These are phyloP conservation scores for Aristolochia fimbriata DNA, from an alignment of 164 flowering plant species.

Conservation along the genomic window DNA sequence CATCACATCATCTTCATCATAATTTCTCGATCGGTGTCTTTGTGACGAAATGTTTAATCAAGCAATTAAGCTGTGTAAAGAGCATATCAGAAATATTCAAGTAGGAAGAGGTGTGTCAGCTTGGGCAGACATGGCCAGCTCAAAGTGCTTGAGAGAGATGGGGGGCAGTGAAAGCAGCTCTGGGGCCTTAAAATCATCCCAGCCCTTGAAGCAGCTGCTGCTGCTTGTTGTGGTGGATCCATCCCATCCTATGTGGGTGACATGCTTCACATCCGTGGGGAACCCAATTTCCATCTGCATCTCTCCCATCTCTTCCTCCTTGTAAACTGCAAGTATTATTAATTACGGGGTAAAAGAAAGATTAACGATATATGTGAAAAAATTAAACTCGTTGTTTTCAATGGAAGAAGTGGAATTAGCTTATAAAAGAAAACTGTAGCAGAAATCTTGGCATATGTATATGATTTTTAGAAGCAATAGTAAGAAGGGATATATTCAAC, in stretches of 20 bases:
- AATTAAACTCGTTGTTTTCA: not conserved
- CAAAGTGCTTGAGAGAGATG: conserved; percentile 10
- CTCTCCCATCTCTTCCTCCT: conserved; percentile 36
- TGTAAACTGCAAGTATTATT: conserved; percentile 25
- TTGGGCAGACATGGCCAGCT: conserved; percentile 12
- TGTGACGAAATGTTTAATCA: too few species aligned
- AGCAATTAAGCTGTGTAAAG: not conserved
- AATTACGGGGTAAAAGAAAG: too few species aligned
- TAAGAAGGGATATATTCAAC: conserved; percentile 2
- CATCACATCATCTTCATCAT: too few species aligned
- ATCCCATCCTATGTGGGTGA: conserved; percentile 83
- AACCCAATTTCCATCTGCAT: conserved; percentile 56
- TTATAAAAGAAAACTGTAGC: too few species aligned
- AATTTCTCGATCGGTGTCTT: too few species aligned
- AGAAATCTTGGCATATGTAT: too few species aligned
- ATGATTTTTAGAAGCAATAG: too few species aligned
- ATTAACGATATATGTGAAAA: not conserved
- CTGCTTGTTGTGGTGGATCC: conserved; percentile 10
- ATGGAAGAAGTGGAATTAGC: too few species aligned
- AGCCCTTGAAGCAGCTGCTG: conserved; percentile 4
- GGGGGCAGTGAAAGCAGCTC: conserved; percentile 10
- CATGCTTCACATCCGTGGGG: conserved; percentile 88
- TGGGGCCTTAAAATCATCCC: conserved; percentile 10
- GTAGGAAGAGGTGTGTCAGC: conserved; percentile 3
- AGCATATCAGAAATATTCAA: not conserved